Base-by-base conservation (phyloP, 2,329 filamentous ascomycete genomes). In the Venturia effusa region DNA sequence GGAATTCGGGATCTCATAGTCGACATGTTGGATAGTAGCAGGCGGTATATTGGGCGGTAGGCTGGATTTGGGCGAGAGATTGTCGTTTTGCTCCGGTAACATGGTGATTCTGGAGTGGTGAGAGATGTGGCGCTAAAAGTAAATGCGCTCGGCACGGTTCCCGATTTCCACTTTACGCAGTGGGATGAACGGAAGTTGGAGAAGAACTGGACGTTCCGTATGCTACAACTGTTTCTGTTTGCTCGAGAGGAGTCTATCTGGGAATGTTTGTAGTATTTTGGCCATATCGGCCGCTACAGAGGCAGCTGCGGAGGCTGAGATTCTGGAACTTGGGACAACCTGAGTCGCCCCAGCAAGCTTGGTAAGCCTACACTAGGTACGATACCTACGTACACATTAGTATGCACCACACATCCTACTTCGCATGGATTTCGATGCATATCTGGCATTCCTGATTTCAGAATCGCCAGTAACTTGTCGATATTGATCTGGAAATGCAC, bases 101-200 rank as follows among this genome's bases (percentile, higher is more conserved):
- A 62, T 62, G 39, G 37, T 40, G 32, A 24, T 17, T 41, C n/a
- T 45, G 6, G 8, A 19, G 41, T 19, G 59, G n/a, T 30, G 37
- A n/a, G n/a, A 61, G n/a, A 10, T 27, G 59, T 45, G 59, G 40
- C 59, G 59, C 59, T 61, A 61, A 40, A 45, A 24, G 24, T 34
- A 41, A 24, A 55, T 34, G 51, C 30, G 27, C 27, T 19, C 17
- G 27, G 51, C 11, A 8, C 10, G 27, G 27, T 34, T 30, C 51
- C 51, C 51, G 27, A 2, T 6, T n/a, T 5, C 6, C 11, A 39
- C 37, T 39, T 11, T 43, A n/a, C 13, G 22, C 45, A 27, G 22
- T 48, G 22, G 45, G 45, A n/a, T n/a, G 22, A 48, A 48, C 15
- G 22, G 45, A 5, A 10, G 15, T 22, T 45, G 43, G 43, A 45